Evolutionary conservation across 2,329 filamentous ascomycete species (phyloP), one percentile per base, ranked within the genome.

Genomic region (Pseudocercospora crystallina): DNA sequence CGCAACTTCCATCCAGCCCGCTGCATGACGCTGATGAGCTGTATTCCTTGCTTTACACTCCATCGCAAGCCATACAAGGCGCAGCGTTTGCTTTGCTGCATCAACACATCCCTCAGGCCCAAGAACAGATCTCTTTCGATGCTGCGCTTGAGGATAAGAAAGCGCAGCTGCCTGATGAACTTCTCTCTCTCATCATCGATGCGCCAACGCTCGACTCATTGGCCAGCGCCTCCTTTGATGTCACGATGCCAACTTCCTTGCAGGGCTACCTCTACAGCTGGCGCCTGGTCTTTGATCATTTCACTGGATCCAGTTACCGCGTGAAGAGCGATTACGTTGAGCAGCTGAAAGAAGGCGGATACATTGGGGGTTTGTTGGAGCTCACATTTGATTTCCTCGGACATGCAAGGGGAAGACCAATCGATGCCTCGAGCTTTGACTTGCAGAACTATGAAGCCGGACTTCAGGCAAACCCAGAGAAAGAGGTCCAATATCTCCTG

Each of bases 281-380:
- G 94, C 82, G 89, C 57, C 77, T 97, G 1, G 79, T 96, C 0
- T 97, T 95, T 65, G 90, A 95, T 61, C 86, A 92, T 38, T 95
- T 92, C 65, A 54, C 53, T 11, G 63, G 63, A 26, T 65, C 68
- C 5, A 70, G 91, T 0, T 86, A 88, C 68, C 89, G 90, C 61
- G 83, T 97, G 12, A 87, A 90, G 60, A 83, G 82, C 51, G 85
- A 91, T 62, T 97, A 96, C 63, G 81, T 83, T 0, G 82, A 89
- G 17, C 83, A 87, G 51, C 80, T 99, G 49, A 94, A 90, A 66
- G 80, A 86, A 20, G 84, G 85, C 11, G 80, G 84, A 9, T 85
- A 85, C 49, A 72, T 95, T 0, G 71, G 74, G 0, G 82, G 85
- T 1, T 72, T 99, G 1, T 74, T 97, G 20, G 79, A 87, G 41